Evolutionary conservation across 2,329 filamentous ascomycete genomes (phyloP).

Genomic region (Phaeosphaeria sp.): DNA sequence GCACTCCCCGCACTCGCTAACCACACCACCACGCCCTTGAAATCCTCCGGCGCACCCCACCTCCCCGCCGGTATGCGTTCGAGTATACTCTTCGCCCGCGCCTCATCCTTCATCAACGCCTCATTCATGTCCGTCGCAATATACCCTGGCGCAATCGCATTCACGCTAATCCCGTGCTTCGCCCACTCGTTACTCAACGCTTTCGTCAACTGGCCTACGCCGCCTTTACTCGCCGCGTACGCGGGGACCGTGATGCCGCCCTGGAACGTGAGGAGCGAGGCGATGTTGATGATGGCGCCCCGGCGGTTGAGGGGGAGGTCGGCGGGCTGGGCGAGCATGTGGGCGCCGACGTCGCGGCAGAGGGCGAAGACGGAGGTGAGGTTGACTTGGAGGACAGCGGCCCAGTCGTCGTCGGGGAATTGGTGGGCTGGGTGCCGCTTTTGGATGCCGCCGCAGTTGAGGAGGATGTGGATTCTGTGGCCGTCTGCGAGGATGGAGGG

Average conservation of each 20-base stretch:
- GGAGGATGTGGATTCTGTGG: constrained; percentile 73
- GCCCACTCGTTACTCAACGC: constrained; percentile 88
- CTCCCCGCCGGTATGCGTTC: constrained; percentile 81
- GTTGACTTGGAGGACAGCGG: constrained; percentile 86
- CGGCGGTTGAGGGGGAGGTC: constrained; percentile 60
- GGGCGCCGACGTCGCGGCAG: constrained; percentile 76
- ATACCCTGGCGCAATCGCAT: constrained; percentile 89
- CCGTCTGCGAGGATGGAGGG: constrained; percentile 68
- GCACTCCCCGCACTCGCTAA: constrained; percentile 77
- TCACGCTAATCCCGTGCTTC: constrained; percentile 78
- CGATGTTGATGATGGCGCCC: constrained; percentile 84
- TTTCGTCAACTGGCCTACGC: constrained; percentile 84
- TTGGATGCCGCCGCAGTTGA: constrained; percentile 90
- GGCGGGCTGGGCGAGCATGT: constrained; percentile 70
- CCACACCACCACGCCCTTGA: constrained; percentile 82
- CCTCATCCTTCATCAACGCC: constrained; percentile 76
- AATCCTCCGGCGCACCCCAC: constrained; percentile 86
- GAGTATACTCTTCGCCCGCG: constrained; percentile 75
- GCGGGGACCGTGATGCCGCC: constrained; percentile 88
- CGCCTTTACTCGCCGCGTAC: constrained; percentile 86
- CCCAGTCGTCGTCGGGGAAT: constrained; percentile 81
- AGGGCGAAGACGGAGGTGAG: constrained; percentile 81
- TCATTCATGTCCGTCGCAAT: constrained; percentile 95
- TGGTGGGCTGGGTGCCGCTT: constrained; percentile 75
- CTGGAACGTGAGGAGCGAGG: constrained; percentile 81